Evolutionary conservation across 192 early-diverging fungal genomes (phyloP).

Genomic region (Chytriomyces hyalinus): DNA sequence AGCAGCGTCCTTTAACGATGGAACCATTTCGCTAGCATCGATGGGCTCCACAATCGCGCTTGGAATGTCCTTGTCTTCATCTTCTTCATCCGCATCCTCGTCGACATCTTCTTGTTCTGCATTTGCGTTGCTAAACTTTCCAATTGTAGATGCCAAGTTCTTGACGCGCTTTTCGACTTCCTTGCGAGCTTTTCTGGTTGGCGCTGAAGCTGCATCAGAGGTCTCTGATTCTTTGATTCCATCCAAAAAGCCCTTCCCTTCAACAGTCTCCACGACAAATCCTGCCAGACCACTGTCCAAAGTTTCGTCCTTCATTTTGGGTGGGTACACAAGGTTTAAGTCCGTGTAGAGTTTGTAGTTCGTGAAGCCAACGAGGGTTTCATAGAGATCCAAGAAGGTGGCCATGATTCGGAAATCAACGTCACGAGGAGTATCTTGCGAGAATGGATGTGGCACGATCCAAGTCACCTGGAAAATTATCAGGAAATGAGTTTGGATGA

Average conservation of each 20-base stretch:
- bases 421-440: slow-evolving; percentile 84
- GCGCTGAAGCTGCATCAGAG: neutral
- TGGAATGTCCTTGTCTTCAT: slow-evolving; percentile 43
- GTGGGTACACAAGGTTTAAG: slow-evolving; percentile 90
- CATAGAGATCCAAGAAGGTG: slow-evolving; percentile 97
- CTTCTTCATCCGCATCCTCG: slow-evolving; percentile 41
- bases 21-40: slow-evolving; percentile 32
- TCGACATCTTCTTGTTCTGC: slow-evolving; percentile 37
- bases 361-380: slow-evolving; percentile 90
- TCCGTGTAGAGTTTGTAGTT: slow-evolving; percentile 92
- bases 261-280: slow-evolving; percentile 64
- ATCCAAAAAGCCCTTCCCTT: slow-evolving; percentile 41
- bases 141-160: slow-evolving; percentile 50
- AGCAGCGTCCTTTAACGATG: slow-evolving; percentile 49
- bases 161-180: slow-evolving; percentile 53
- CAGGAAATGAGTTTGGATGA: neutral
- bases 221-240: slow-evolving; percentile 36
- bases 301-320: slow-evolving; percentile 75
- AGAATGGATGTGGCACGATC: slow-evolving; percentile 96
- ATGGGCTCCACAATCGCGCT: slow-evolving; percentile 41
- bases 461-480: slow-evolving; percentile 69
- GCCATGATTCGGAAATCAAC: slow-evolving; percentile 97
- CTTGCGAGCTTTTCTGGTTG: slow-evolving; percentile 51
- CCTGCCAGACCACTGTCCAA: slow-evolving; percentile 71
- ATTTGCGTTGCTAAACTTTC: neutral